Evolutionary conservation across 192 early-diverging fungal genomes (phyloP).

Genomic region (Umbelopsis sp.): DNA sequence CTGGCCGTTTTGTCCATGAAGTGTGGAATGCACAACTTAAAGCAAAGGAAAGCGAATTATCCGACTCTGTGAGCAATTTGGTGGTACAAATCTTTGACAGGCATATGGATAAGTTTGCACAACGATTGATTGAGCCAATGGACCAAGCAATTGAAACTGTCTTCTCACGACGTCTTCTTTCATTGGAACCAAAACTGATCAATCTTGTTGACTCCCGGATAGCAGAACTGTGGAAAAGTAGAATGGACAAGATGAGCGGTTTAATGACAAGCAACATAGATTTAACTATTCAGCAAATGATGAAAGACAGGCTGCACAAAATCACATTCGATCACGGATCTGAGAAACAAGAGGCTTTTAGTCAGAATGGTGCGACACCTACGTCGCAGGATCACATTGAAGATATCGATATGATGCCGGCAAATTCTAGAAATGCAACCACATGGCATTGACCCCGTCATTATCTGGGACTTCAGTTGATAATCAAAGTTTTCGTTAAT

Average conservation of each 20-base stretch:
- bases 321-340: neutral
- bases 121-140: neutral
- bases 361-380: neutral
- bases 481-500: neutral
- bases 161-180: neutral
- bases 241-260: constrained; percentile 10
- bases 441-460: neutral
- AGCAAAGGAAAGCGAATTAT: neutral
- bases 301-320: neutral
- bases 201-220: constrained; percentile 1
- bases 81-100: neutral
- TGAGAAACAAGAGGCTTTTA: neutral
- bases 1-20: constrained; percentile 1
- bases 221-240: constrained; percentile 9
- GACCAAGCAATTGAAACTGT: neutral
- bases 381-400: constrained; percentile 1
- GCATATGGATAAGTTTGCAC: constrained; percentile 1
- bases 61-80: neutral
- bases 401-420: neutral
- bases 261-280: constrained; percentile 1
- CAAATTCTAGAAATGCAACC: neutral
- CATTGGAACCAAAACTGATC: constrained; percentile 10
- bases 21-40: constrained; percentile 3
- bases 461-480: neutral
- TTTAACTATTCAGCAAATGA: constrained; percentile 5